These are phyloP conservation scores for Chaetomidium leptoderma DNA, from an alignment of 495 filamentous ascomycete genomes.

Conservation along the genomic window DNA sequence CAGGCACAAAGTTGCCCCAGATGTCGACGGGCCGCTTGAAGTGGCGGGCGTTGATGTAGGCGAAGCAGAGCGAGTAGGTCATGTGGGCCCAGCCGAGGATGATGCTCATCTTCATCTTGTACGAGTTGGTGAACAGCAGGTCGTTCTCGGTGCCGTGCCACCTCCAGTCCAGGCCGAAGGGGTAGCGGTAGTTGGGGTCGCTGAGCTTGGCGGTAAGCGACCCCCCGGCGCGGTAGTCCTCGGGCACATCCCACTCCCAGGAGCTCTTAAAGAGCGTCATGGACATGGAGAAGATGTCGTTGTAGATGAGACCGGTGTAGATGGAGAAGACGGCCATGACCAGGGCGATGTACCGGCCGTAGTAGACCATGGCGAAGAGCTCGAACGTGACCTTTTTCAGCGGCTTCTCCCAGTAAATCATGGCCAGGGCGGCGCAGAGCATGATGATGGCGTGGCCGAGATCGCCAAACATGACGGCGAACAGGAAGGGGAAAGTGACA, in stretches of 20 bases:
- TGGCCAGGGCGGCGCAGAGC: slow-evolving; percentile 69
- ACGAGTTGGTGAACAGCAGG: slow-evolving; percentile 89
- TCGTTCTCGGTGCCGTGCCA: slow-evolving; percentile 96
- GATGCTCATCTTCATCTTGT: slow-evolving; percentile 99
- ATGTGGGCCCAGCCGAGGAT: slow-evolving; percentile 95
- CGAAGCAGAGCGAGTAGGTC: slow-evolving; percentile 93
- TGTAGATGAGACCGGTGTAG: slow-evolving; percentile 96
- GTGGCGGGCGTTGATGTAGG: slow-evolving; percentile 86
- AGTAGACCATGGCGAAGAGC: slow-evolving; percentile 96
- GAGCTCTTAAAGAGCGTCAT: slow-evolving; percentile 81
- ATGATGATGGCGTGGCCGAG: slow-evolving; percentile 88
- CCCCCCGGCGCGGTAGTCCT: slow-evolving; percentile 54
- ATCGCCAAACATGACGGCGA: slow-evolving; percentile 99
- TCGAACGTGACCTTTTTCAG: slow-evolving; percentile 90
- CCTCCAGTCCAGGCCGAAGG: slow-evolving; percentile 92
- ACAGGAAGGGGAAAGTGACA: slow-evolving; percentile 95
- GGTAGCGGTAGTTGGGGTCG: slow-evolving; percentile 66
- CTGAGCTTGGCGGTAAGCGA: slow-evolving; percentile 59
- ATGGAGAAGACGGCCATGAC: slow-evolving; percentile 97
- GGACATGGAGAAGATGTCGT: slow-evolving; percentile 92
- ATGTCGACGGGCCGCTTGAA: slow-evolving; percentile 94
- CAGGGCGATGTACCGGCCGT: slow-evolving; percentile 95
- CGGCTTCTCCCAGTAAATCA: slow-evolving; percentile 94
- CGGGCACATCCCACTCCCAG: slow-evolving; percentile 74
- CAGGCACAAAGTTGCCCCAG: slow-evolving; percentile 93